Evolutionary conservation across 768 basidiomycete species (phyloP).

Genomic region (Gautieria morchelliformis): DNA sequence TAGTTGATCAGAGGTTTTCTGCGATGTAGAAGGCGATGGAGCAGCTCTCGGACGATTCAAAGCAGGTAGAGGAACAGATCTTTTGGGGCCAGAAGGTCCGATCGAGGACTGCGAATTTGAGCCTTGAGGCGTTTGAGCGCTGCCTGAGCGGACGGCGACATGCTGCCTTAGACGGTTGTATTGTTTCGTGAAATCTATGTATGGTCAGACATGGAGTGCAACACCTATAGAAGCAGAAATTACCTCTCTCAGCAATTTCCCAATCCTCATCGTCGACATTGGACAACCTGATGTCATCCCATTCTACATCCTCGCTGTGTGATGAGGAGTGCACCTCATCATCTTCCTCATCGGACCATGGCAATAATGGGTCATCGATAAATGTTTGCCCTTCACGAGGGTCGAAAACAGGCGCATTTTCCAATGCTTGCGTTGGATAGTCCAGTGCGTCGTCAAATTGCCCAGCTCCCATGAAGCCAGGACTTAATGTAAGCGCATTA

Average conservation of each 20-base stretch:
- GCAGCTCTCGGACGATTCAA: conserved; percentile 54
- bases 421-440: conserved; percentile 10
- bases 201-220: background rate
- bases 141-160: conserved; percentile 71
- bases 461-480: conserved; percentile 19
- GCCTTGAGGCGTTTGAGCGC: conserved; percentile 30
- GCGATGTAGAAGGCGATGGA: conserved; percentile 26
- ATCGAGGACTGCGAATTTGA: conserved; percentile 4
- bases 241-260: conserved; percentile 79
- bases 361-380: conserved; percentile 23
- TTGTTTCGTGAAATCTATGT: conserved; percentile 92
- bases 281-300: conserved; percentile 37
- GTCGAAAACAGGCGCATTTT: conserved; percentile 10
- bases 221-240: background rate
- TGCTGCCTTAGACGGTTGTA: conserved; percentile 93
- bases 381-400: conserved; percentile 21
- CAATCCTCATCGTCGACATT: conserved; percentile 77
- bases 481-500: background rate
- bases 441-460: conserved; percentile 58
- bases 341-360: conserved; percentile 25
- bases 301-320: conserved; percentile 33
- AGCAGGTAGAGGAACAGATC: conserved; percentile 52
- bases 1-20: conserved; percentile 60
- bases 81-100: conserved; percentile 8
- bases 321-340: conserved; percentile 26